Evolutionary conservation across 2,329 filamentous ascomycete genomes (phyloP).

Genomic region (Karstenula rhodostoma): DNA sequence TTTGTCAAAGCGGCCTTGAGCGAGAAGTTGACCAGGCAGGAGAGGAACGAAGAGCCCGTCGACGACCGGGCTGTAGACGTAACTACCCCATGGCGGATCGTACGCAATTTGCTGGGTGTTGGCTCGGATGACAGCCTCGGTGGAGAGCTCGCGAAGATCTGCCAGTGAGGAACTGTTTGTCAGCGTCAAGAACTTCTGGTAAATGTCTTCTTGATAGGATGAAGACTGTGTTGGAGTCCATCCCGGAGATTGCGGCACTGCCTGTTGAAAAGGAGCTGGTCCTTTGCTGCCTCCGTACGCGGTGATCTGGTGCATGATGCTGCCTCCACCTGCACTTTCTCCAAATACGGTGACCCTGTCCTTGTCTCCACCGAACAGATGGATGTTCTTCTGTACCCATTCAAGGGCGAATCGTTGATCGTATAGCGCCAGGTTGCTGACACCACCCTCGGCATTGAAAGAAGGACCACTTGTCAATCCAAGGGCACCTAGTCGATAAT

Average conservation of each 20-base stretch:
- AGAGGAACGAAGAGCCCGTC: slow-evolving; percentile 45
- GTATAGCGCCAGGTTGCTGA: slow-evolving; percentile 45
- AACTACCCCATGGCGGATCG: slow-evolving; percentile 45
- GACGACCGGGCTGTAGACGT: slow-evolving; percentile 44
- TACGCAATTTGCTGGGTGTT: slow-evolving; percentile 42
- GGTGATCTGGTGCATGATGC: slow-evolving; percentile 52
- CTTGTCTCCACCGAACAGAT: slow-evolving; percentile 50
- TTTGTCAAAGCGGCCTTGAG: slow-evolving; percentile 48
- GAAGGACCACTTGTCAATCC: slow-evolving; percentile 47
- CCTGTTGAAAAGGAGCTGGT: slow-evolving; percentile 47
- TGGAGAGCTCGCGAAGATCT: slow-evolving; percentile 42
- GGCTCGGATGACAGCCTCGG: slow-evolving; percentile 44
- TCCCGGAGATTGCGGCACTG: slow-evolving; percentile 51
- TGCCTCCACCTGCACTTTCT: slow-evolving; percentile 49
- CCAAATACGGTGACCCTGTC: slow-evolving; percentile 50
- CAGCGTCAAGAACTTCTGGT: slow-evolving; percentile 39
- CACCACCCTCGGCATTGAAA: slow-evolving; percentile 45
- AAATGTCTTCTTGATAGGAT: slow-evolving; percentile 39
- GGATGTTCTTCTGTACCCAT: slow-evolving; percentile 52
- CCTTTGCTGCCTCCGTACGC: slow-evolving; percentile 52
- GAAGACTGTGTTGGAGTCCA: slow-evolving; percentile 44
- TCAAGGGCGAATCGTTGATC: slow-evolving; percentile 52
- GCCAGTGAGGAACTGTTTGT: slow-evolving; percentile 45
- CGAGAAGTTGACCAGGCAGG: slow-evolving; percentile 45
- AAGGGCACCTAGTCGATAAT: slow-evolving; percentile 56